Evolutionary conservation across 1,139 yeast genomes (phyloP), one percentile per base, ranked within the genome.

Genomic region (Yamadazyma songkhlaensis): DNA sequence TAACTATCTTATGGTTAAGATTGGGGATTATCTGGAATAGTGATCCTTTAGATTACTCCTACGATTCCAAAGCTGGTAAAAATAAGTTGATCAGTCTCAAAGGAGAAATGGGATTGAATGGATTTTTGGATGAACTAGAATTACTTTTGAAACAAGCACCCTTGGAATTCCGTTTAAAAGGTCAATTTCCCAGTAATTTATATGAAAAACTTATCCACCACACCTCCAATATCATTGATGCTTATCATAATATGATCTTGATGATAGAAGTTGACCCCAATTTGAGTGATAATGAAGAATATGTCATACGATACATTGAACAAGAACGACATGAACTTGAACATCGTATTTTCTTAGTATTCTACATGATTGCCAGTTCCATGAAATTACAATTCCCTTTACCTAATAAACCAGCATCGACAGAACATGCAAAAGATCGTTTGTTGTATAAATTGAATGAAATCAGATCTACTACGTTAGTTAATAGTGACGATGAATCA

Each of bases 21-120:
- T 70, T 87, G 70, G 96, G 95, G 0, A 71, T 86, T 22, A 72
- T 81, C n/a, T 86, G 95, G 95, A 82, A 81, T 48, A 67, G 81
- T 47, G 65, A 62, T 43, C 74, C 74, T 4, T 54, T 71, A 41
- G 74, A 66, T 31, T 67, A 63, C 42, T 43, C 41, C 25, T 49
- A 41, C 31, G 55, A 57, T 15, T 31, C 37, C 9, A 38, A 25
- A 4, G 41, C 44, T 12, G 43, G 45, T 3, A 45, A 46, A 4
- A 41, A 50, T 35, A 44, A 47, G 22, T 59, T 79, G 9, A 60
- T 67, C 25, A 85, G 86, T 0, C 57, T 80, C 26, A 69, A 73
- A 39, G 83, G 79, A 31, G 70, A 74, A 36, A 63, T 64, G 40
- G 79, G 77, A 1, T 63, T 78, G 17, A 80, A 81, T 44, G 61